Evolutionary conservation across 768 basidiomycete species (phyloP).

Genomic region (Fomitopsis serialis): DNA sequence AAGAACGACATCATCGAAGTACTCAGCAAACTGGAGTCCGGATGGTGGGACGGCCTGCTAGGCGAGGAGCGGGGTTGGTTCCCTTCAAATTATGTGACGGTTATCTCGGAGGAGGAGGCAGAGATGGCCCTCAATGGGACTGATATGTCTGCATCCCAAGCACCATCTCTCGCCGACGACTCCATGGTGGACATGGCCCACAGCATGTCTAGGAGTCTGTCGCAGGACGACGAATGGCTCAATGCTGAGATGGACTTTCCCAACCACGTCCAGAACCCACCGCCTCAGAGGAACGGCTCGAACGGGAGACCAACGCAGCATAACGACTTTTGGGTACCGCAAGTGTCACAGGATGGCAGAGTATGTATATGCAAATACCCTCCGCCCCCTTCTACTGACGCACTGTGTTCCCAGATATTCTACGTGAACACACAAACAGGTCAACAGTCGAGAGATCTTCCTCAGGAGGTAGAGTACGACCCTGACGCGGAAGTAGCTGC

Average conservation of each 20-base stretch:
- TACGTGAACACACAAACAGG: slow-evolving; percentile 91
- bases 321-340: slow-evolving; percentile 89
- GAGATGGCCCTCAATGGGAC: slow-evolving; percentile 56
- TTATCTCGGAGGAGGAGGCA: slow-evolving; percentile 77
- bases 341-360: slow-evolving; percentile 77
- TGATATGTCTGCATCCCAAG: slow-evolving; percentile 25
- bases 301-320: slow-evolving; percentile 33
- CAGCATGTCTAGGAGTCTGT: slow-evolving; percentile 37
- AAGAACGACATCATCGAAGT: slow-evolving; percentile 92
- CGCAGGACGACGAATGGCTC: slow-evolving; percentile 54
- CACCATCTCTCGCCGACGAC: slow-evolving; percentile 17
- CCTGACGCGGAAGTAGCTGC: slow-evolving; percentile 61
- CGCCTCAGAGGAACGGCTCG: slow-evolving; percentile 6
- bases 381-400: not conserved
- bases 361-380: slow-evolving; percentile 36
- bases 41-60: slow-evolving; percentile 98
- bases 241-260: slow-evolving; percentile 35
- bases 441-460: slow-evolving; percentile 79
- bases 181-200: slow-evolving; percentile 45
- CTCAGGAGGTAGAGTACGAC: slow-evolving; percentile 64
- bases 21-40: slow-evolving; percentile 82
- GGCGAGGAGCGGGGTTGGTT: slow-evolving; percentile 93
- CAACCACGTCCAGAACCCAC: slow-evolving; percentile 12
- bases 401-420: slow-evolving; percentile 61
- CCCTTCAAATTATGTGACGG: slow-evolving; percentile 89